Percentiles rank a stretch among this genome's conserved stretches.
Evolutionary conservation across 208 protist genomes (phyloP).

Genomic region (Leishmania tropica): DNA sequence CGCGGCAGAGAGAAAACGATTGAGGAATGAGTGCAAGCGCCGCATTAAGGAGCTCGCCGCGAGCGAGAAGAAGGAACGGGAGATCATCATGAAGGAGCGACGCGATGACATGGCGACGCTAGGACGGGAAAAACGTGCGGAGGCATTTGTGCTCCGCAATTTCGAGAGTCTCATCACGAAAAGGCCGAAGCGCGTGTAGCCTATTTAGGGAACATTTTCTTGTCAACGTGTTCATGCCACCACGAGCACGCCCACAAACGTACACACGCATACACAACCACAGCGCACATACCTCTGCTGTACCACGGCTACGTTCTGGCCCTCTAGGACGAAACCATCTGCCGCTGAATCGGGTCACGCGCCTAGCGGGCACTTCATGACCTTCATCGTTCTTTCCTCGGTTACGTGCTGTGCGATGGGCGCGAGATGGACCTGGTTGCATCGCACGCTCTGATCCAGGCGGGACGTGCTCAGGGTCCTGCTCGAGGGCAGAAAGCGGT

Average conservation of each 20-base stretch:
- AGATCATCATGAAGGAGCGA: constrained; percentile 26
- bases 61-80: constrained; percentile 45
- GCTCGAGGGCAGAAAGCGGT: neutral
- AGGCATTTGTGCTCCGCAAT: constrained; percentile 17
- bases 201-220: neutral
- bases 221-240: neutral
- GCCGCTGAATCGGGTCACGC: no score
- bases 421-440: no score
- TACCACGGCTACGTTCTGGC: neutral
- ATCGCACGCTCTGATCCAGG: neutral
- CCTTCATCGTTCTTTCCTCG: neutral
- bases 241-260: neutral
- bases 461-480: neutral
- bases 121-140: constrained; percentile 24
- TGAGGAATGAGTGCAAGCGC: constrained; percentile 42
- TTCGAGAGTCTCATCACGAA: constrained; percentile 14
- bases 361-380: no score
- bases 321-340: no score
- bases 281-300: neutral
- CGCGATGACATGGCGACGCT: constrained; percentile 41
- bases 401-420: no score
- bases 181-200: constrained; percentile 7
- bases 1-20: constrained; percentile 30
- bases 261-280: neutral
- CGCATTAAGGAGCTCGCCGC: constrained; percentile 35